Evolutionary conservation across 2,329 filamentous ascomycete genomes (phyloP).

Genomic region (Tolypocladium tundrense): DNA sequence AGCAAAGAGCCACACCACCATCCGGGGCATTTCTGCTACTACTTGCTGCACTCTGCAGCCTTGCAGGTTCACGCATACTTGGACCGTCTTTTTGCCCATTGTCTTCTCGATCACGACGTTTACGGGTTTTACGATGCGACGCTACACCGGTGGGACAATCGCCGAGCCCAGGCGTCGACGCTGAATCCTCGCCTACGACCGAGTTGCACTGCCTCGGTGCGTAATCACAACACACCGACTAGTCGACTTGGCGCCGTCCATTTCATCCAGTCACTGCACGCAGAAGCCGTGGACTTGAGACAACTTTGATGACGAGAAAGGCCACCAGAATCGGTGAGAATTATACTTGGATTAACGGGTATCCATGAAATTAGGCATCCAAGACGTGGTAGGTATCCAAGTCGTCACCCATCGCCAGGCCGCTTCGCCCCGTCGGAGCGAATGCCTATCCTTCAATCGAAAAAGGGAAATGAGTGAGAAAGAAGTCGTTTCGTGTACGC

Average conservation of each 20-base stretch:
- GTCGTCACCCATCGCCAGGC: not conserved
- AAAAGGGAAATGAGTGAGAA: not conserved
- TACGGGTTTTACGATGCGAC: not conserved
- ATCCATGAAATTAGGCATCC: constrained; percentile 2
- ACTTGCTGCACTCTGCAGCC: not conserved
- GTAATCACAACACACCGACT: not conserved
- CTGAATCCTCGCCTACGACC: not conserved
- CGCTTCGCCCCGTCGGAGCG: not conserved
- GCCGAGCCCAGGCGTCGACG: not conserved
- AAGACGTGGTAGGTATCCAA: not conserved
- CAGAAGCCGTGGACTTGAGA: not conserved
- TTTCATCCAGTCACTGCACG: not conserved
- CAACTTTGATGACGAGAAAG: not conserved
- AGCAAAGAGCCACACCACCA: not conserved
- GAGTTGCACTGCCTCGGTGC: not conserved
- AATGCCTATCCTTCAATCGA: not conserved
- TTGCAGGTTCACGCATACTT: not conserved
- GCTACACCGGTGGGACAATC: not conserved
- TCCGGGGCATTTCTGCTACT: not conserved
- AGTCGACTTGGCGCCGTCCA: not conserved
- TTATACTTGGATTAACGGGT: constrained; percentile 1
- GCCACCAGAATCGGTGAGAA: not conserved
- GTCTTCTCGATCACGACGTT: not conserved
- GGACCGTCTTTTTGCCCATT: not conserved
- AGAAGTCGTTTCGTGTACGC: not conserved